These are phyloP conservation scores for Vigna nakashimae DNA, from an alignment of 306 rosid genomes.

Conservation along the genomic window DNA sequence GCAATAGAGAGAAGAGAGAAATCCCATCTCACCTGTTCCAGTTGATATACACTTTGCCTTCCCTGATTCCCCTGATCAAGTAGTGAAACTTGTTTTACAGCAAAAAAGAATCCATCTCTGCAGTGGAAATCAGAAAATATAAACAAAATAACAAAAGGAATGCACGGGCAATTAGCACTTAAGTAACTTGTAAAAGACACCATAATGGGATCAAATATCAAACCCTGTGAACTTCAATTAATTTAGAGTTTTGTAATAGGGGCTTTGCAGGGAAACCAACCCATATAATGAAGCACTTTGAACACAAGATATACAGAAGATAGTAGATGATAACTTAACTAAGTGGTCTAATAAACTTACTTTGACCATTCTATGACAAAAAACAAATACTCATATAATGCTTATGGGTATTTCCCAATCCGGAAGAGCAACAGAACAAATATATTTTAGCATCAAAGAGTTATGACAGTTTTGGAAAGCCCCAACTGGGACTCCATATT, in stretches of 20 bases:
- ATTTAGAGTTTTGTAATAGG: background rate
- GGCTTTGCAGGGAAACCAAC: background rate
- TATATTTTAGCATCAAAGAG: background rate
- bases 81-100: slow-evolving; percentile 89
- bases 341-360: background rate
- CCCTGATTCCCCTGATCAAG: slow-evolving; percentile 85
- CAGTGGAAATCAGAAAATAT: slow-evolving; percentile 31
- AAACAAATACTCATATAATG: background rate
- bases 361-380: background rate
- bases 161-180: slow-evolving; percentile 25
- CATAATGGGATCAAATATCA: slow-evolving; percentile 19
- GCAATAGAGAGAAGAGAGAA: slow-evolving; percentile 35
- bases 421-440: background rate
- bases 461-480: background rate
- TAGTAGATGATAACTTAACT: background rate
- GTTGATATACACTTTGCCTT: slow-evolving; percentile 75
- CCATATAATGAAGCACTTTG: background rate
- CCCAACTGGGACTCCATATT: background rate
- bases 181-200: background rate
- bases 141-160: background rate
- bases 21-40: slow-evolving; percentile 72
- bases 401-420: background rate
- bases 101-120: slow-evolving; percentile 78
- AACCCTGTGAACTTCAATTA: background rate
- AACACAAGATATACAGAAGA: slow-evolving; percentile 4